phyloP scores from a whole-genome alignment of 352 stramenopile species.

The Phytopythium montanum region DNA sequence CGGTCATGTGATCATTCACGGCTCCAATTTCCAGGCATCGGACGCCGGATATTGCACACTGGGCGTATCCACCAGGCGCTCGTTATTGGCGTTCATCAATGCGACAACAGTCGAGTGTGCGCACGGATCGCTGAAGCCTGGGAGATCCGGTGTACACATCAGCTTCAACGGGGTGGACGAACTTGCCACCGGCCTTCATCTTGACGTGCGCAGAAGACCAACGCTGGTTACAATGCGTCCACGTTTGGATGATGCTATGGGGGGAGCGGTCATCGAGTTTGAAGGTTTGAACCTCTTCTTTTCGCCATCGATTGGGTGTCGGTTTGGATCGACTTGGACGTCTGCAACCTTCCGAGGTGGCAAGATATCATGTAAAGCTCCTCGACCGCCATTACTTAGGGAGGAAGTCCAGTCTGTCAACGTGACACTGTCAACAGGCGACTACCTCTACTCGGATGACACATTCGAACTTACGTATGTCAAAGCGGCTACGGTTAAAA shows the following conservation, averaged over 20 bases:
- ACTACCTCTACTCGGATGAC: slow-evolving; percentile 15
- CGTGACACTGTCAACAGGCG: slow-evolving; percentile 21
- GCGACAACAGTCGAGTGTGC: slow-evolving; percentile 20
- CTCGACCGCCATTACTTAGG: slow-evolving; percentile 10
- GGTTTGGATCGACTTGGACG: slow-evolving; percentile 26
- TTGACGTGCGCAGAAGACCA: slow-evolving; percentile 21
- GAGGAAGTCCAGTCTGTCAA: slow-evolving; percentile 12
- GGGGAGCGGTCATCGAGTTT: slow-evolving; percentile 29
- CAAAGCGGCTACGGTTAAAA: slow-evolving; percentile 17
- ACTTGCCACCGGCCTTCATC: slow-evolving; percentile 10
- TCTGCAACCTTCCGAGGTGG: slow-evolving; percentile 15
- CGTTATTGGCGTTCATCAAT: slow-evolving; percentile 16
- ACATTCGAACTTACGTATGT: slow-evolving; percentile 32
- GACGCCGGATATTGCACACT: slow-evolving; percentile 24
- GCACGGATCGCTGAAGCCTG: slow-evolving; percentile 21
- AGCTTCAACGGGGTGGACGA: slow-evolving; percentile 26
- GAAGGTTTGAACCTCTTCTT: slow-evolving; percentile 28
- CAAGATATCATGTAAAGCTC: slow-evolving; percentile 25
- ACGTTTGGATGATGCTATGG: slow-evolving; percentile 21
- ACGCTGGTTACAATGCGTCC: slow-evolving; percentile 25
- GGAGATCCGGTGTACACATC: slow-evolving; percentile 15
- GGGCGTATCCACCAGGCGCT: background rate
- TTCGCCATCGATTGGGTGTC: slow-evolving; percentile 20
- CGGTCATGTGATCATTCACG: slow-evolving; percentile 26
- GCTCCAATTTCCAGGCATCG: slow-evolving; percentile 27